Conservation (phyloP, 2,329 filamentous ascomycete species). For the Cercospora sojina region DNA sequence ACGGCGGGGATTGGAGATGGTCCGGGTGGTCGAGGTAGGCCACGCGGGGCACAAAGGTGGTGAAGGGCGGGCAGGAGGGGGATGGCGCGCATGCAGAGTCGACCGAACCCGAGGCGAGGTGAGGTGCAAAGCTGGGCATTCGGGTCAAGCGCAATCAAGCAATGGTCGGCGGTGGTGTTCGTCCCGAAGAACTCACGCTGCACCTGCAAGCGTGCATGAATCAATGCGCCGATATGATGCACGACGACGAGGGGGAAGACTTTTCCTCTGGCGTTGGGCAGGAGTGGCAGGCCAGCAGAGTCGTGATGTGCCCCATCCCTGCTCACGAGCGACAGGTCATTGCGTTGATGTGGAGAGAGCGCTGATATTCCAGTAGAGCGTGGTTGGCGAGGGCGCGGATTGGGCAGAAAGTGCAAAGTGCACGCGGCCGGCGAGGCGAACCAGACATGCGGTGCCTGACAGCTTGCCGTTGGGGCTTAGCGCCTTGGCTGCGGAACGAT, state of each 20-base stretch:
- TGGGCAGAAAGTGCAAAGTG: constrained; percentile 5
- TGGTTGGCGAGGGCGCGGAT: constrained; percentile 8
- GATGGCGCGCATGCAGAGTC: background rate
- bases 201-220: background rate
- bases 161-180: background rate
- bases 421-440: background rate
- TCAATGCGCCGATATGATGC: background rate
- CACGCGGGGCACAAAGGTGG: background rate
- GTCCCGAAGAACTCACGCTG: background rate
- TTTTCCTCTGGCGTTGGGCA: background rate
- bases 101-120: too few species aligned
- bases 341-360: background rate
- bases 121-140: background rate
- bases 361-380: background rate
- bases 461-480: background rate
- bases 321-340: background rate
- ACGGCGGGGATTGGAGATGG: background rate
- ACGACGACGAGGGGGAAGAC: background rate
- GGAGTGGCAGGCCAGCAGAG: background rate
- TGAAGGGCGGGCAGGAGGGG: background rate
- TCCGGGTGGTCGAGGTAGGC: background rate
- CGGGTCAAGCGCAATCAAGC: background rate
- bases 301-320: background rate
- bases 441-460: background rate
- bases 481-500: background rate